Base-by-base conservation (phyloP, 805 yeast species). In the Wickerhamomyces pijperi region DNA sequence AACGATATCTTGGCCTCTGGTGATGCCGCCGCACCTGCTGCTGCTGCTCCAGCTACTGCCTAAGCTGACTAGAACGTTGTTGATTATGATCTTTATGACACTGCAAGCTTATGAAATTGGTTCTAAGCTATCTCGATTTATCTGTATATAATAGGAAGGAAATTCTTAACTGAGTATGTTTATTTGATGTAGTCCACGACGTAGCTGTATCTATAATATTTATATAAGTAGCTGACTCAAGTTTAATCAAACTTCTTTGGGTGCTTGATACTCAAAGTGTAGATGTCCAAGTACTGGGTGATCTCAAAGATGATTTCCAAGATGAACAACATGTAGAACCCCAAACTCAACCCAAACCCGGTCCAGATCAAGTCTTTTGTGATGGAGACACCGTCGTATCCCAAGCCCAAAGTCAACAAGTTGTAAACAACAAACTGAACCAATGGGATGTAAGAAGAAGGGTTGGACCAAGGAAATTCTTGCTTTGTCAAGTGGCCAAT, bases 401-500 rank as follows among this genome's bases (percentile, higher is more conserved):
- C 53, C 28, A 58, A 40, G 6, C 7, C 17, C 1, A 42, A 25
- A 12, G 48, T 49, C 11, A 60, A 42, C 2, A 59, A 16, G 15
- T 56, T 42, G 21, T 50, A 41, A 36, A 45, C 36, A 34, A 61
- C 32, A 37, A 68, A 46, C 62, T 86, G 78, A 18, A 60, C 45
- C 19, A 65, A 5, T 49, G 96, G 82, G 42, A 85, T 66, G 29
- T 74, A 67, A 66, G 77, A 74, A 34, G 94, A 83, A 23, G 82
- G 67, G 37, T 85, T 82, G 46, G 72, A 50, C 55, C 66, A 61
- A 36, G 97, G 97, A 67, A 83, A 87, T 13, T 64, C 60, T 57
- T 83, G 94, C 37, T 71, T 62, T 1, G 96, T 84, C 48, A 90
- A 72, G 58, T 88, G 97, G 2, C 85, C 88, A 41, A 81, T 67